Conservation (phyloP, 2,329 filamentous ascomycete species). For the Fusarium oxysporum region DNA sequence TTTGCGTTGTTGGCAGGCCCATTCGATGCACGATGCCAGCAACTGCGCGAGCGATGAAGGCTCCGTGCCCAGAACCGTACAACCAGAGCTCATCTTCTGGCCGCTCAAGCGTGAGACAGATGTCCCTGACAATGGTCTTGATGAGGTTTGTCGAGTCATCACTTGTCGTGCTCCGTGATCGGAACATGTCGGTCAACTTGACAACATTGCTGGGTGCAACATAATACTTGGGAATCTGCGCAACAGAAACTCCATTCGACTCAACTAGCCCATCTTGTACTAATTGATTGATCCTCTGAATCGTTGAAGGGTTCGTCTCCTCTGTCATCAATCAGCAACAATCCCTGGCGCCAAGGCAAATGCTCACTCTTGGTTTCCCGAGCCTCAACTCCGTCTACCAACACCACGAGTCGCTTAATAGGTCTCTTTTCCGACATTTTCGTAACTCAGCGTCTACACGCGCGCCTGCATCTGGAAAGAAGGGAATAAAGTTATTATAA, state of each 20-base stretch:
- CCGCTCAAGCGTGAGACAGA: constrained; percentile 25
- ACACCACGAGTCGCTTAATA: constrained; percentile 34
- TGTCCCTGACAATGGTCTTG: constrained; percentile 36
- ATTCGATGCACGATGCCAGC: constrained; percentile 39
- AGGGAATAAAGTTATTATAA: background rate
- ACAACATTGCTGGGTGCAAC: constrained; percentile 2
- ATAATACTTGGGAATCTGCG: constrained; percentile 38
- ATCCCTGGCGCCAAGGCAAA: background rate
- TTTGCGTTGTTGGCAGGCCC: constrained; percentile 19
- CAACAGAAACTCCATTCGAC: constrained; percentile 5
- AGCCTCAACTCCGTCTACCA: constrained; percentile 37
- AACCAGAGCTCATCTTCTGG: constrained; percentile 43
- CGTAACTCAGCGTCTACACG: background rate
- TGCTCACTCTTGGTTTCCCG: constrained; percentile 33
- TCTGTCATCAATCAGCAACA: constrained; percentile 22
- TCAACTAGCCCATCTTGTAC: constrained; percentile 25
- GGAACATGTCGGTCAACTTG: constrained; percentile 34
- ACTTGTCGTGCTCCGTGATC: constrained; percentile 4
- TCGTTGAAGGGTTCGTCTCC: constrained; percentile 34
- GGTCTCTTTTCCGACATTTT: constrained; percentile 34
- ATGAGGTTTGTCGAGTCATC: constrained; percentile 36
- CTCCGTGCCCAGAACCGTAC: constrained; percentile 41
- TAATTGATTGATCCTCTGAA: constrained; percentile 34
- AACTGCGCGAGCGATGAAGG: constrained; percentile 38
- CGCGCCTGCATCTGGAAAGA: background rate